phyloP scores from a whole-genome alignment of 257 asterid genomes.

The Salvia rosmarinus region DNA sequence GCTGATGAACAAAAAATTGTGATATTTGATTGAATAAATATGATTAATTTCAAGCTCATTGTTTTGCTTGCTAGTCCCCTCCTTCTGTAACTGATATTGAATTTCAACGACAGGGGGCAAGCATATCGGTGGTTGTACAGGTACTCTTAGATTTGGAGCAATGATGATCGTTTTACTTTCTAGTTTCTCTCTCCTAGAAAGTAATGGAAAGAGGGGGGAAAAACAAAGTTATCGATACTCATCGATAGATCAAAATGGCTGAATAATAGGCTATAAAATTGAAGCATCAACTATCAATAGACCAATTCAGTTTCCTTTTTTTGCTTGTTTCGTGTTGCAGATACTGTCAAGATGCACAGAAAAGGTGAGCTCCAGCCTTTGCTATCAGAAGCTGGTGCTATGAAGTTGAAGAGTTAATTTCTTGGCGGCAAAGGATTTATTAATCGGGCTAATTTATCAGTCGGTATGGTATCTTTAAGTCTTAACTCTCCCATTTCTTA shows the following conservation, averaged over 20 bases:
- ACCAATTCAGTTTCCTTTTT: not conserved
- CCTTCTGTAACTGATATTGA: conserved; percentile 18
- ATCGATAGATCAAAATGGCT: not conserved
- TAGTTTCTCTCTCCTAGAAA: too few relatives aligned
- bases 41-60: not conserved
- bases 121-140: conserved; percentile 96
- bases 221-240: too few relatives aligned
- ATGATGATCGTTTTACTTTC: not conserved
- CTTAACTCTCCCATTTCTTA: not conserved
- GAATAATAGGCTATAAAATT: not conserved
- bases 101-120: conserved; percentile 62
- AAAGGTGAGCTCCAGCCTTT: conserved; percentile 28
- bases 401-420: conserved; percentile 21
- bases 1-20: not conserved
- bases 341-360: conserved; percentile 29
- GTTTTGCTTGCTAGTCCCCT: conserved; percentile 2
- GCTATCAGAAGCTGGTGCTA: conserved; percentile 27
- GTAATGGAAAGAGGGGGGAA: not conserved
- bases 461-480: not conserved
- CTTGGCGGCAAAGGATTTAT: not conserved
- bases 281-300: not conserved
- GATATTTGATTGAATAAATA: not conserved
- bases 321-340: not conserved
- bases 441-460: not conserved
- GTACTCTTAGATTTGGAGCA: conserved; percentile 49